Evolutionary conservation across 306 rosid genomes (phyloP), one percentile per base, ranked within the genome.

Genomic region (Citrullus colocynthis): DNA sequence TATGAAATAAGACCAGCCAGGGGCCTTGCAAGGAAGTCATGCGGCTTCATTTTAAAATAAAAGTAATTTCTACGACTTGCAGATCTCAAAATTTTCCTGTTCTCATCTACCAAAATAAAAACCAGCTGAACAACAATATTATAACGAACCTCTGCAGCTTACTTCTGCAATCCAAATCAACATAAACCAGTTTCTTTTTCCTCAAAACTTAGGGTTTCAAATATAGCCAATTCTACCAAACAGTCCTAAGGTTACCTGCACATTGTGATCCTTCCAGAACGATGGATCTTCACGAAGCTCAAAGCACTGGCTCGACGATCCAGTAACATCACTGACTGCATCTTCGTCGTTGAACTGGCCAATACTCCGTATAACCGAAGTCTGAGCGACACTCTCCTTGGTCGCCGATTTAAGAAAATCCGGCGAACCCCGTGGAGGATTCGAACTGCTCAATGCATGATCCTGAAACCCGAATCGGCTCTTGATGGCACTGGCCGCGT

Each of bases 261-360:
- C 99, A 78, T 92, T 95, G 82, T 92, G 96, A 75, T 95, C 99
- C 82, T 88, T 91, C 99, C 99, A 95, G 84, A 95, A 95, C 37
- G 97, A 86, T 17, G 99, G 98, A 57, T 95, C 99, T 42, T 95
- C 98, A 4, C 9, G 41, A 36, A 95, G 54, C 86, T 95, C 99
- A 62, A 92, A 95, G 84, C 88, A 87, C 67, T 85, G 93, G 73
- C 75, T 66, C 0, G 91, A 83, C 13, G 89, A 81, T 79, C 81
- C 85, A 42, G 81, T 49, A 75, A 75, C 74, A 69, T 84, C 81
- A 56, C 77, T 85, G 61, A 55, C 83, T n/a, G 37, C 84, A 7
- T 49, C 85, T 20, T 87, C 90, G 7, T 88, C 87, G 6, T 84
- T 89, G 86, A 86, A 90, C 55, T 81, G 73, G 57, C 72, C 54